Evolutionary conservation across 805 yeast species (phyloP).

Genomic region (Kluyveromyces aestuarii): DNA sequence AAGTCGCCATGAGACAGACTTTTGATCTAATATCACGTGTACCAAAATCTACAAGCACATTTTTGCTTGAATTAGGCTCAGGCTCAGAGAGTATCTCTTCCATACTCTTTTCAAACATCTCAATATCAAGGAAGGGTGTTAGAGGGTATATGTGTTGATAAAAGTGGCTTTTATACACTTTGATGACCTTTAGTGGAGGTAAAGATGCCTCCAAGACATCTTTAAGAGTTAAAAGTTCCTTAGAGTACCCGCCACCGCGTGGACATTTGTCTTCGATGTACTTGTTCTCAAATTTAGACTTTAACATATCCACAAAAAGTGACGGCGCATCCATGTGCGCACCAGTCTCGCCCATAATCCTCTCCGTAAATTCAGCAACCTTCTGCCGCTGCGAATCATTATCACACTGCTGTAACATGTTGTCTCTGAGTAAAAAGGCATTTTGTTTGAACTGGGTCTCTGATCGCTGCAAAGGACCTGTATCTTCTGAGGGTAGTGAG

Average conservation of each 20-base stretch:
- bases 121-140: slow-evolving; percentile 21
- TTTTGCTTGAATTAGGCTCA: slow-evolving; percentile 13
- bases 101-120: slow-evolving; percentile 24
- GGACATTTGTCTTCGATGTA: slow-evolving; percentile 22
- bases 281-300: slow-evolving; percentile 2
- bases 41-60: slow-evolving; percentile 19
- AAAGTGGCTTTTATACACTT: slow-evolving; percentile 20
- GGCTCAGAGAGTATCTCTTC: slow-evolving; percentile 10
- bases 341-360: slow-evolving; percentile 13
- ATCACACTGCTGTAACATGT: slow-evolving; percentile 16
- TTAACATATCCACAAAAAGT: slow-evolving; percentile 1
- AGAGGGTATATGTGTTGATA: slow-evolving; percentile 20
- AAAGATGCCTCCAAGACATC: slow-evolving; percentile 15
- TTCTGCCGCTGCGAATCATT: slow-evolving; percentile 15
- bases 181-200: slow-evolving; percentile 20
- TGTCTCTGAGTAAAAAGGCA: slow-evolving; percentile 17
- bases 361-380: slow-evolving; percentile 20
- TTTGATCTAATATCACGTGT: slow-evolving; percentile 20
- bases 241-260: slow-evolving; percentile 18
- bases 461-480: slow-evolving; percentile 20
- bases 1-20: slow-evolving; percentile 19
- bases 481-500: slow-evolving; percentile 22
- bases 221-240: slow-evolving; percentile 15
- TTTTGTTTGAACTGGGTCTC: slow-evolving; percentile 17
- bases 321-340: slow-evolving; percentile 1